Evolutionary conservation across 768 basidiomycete genomes (phyloP).

Genomic region (Tubosaeta sp.): DNA sequence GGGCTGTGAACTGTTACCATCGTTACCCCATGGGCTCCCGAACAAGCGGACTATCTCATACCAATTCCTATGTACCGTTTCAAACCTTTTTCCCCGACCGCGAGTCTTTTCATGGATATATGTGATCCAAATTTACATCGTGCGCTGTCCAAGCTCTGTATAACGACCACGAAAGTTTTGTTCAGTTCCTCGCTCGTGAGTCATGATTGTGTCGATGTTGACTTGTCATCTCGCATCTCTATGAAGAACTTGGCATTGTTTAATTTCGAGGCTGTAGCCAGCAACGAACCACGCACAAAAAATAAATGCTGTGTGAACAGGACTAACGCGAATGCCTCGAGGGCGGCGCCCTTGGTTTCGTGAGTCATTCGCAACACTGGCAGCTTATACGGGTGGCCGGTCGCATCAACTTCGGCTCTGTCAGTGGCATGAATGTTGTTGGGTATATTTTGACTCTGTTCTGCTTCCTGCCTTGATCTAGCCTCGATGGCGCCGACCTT

Average conservation of each 20-base stretch:
- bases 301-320: slow-evolving; percentile 1
- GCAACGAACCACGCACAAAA: slow-evolving; percentile 1
- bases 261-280: slow-evolving; percentile 15
- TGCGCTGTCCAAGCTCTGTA: neutral
- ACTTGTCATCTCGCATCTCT: slow-evolving; percentile 1
- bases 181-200: slow-evolving; percentile 11
- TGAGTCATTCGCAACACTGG: neutral
- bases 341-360: neutral
- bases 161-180: neutral
- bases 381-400: neutral
- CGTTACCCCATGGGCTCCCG: slow-evolving; percentile 5
- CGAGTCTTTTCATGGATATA: slow-evolving; percentile 10
- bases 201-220: slow-evolving; percentile 7
- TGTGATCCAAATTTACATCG: slow-evolving; percentile 9
- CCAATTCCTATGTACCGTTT: slow-evolving; percentile 25
- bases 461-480: neutral
- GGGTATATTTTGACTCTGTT: neutral
- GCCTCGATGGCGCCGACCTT: slow-evolving; percentile 6
- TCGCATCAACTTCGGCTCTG: slow-evolving; percentile 7
- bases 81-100: slow-evolving; percentile 4
- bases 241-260: slow-evolving; percentile 7
- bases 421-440: slow-evolving; percentile 5
- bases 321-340: neutral
- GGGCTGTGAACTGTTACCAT: slow-evolving; percentile 16
- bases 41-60: slow-evolving; percentile 27